These are phyloP conservation scores for Fusarium goolgardi DNA, from an alignment of 2,329 filamentous ascomycete genomes.

Conservation along the genomic window DNA sequence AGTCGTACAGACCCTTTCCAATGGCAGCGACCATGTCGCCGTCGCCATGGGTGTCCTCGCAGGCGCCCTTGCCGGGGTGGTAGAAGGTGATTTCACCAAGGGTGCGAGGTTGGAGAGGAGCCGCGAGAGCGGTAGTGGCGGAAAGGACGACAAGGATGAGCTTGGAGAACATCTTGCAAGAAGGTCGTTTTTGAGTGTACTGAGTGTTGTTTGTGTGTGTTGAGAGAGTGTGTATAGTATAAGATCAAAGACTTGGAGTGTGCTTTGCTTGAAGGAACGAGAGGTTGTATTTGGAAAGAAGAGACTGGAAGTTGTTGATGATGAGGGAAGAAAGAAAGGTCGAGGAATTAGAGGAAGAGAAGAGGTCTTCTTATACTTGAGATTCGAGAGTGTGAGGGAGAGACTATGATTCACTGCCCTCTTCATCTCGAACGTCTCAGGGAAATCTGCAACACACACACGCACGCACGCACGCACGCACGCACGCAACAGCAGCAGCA, in stretches of 20 bases:
- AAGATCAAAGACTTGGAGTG: neutral
- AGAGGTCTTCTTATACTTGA: conserved; percentile 27
- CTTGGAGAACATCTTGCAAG: conserved; percentile 41
- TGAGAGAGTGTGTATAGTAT: neutral
- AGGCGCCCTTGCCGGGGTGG: conserved; percentile 73
- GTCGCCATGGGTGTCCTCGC: conserved; percentile 67
- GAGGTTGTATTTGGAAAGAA: neutral
- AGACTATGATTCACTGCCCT: conserved; percentile 31
- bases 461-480: neutral
- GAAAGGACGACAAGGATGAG: conserved; percentile 40
- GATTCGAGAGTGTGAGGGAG: neutral
- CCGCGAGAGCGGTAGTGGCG: conserved; percentile 32
- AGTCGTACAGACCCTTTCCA: conserved; percentile 74
- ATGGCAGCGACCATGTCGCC: conserved; percentile 74
- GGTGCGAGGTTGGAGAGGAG: conserved; percentile 10
- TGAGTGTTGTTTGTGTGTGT: neutral
- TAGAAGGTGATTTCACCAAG: conserved; percentile 64
- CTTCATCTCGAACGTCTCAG: neutral
- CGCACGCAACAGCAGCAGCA: neutral
- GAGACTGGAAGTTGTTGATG: conserved; percentile 13
- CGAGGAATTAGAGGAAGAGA: conserved; percentile 1
- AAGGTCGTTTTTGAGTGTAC: neutral
- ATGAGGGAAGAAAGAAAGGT: neutral
- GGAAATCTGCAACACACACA: neutral
- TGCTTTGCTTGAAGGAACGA: conserved; percentile 16